Evolutionary conservation across 176 grass and related monocot species (phyloP), one percentile per base, ranked within the genome.

Genomic region (Hordeum vulgare): DNA sequence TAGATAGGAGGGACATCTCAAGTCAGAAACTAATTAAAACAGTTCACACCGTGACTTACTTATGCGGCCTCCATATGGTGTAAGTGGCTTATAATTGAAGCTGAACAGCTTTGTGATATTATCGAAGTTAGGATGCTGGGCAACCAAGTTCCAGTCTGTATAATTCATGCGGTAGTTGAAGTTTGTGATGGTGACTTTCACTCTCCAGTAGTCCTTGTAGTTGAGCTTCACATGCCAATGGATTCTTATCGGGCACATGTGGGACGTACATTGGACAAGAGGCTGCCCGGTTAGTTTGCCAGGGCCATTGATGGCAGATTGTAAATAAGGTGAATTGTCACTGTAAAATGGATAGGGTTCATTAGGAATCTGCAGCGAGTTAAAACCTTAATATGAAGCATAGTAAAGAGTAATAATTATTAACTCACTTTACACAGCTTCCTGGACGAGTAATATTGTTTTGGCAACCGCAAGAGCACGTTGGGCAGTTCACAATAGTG

Each of bases 141-240:
- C 82, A 3, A 97, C 94, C 47, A 97, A 72, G 81, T 97, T 97
- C 94, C 94, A 97, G 28, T 97, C 89, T 7, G 94, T 92, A 65
- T 97, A 94, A 76, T 97, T 97, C 94, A 94, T 94, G 78, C 94
- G 91, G 78, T 90, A 97, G 72, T 97, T 97, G 89, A 97, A 97
- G 81, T 97, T 97, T 11, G 91, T 97, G 77, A 97, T 40, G 3
- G 91, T 94, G 77, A 97, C 37, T 84, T 97, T 97, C 31, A 94
- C 94, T 80, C 94, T 90, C 94, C 94, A 97, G 75, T 97, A 97
- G 6, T 97, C 94, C 77, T 91, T 97, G 69, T 97, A 97, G 81
- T 97, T 97, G 34, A 94, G 91, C 62, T 97, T 97, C 56, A 97
- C 94, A 70, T 97, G 94, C 94, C 94, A 97, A 66, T 97, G 91